Conservation (phyloP, 2,329 filamentous ascomycete species). For the Hypocrella siamensis region DNA sequence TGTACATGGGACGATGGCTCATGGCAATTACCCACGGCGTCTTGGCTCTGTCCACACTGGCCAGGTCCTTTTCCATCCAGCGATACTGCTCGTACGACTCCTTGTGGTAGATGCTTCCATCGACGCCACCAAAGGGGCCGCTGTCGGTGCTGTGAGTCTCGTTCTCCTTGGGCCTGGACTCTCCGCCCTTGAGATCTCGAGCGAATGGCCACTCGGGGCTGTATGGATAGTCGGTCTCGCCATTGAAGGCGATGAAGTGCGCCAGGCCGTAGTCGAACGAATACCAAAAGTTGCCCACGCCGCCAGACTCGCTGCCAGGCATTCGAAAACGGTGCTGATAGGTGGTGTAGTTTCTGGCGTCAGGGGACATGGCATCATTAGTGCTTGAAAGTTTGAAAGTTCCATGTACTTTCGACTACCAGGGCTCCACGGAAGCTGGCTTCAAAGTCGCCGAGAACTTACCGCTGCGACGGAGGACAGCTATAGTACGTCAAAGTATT, state of each 20-base stretch:
- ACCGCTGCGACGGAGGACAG: conserved; percentile 31
- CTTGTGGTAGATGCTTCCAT: conserved; percentile 21
- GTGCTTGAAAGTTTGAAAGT: neutral
- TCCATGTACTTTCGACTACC: too few relatives aligned
- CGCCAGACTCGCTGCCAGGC: conserved; percentile 29
- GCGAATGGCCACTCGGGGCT: conserved; percentile 28
- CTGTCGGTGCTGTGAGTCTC: conserved; percentile 30
- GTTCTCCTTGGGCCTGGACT: conserved; percentile 20
- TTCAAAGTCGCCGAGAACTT: neutral
- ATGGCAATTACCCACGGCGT: conserved; percentile 33
- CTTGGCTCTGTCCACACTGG: conserved; percentile 24
- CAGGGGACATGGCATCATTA: neutral
- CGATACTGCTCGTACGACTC: conserved; percentile 27
- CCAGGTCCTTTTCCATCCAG: conserved; percentile 29
- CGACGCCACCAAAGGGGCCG: conserved; percentile 30
- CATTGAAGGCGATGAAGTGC: conserved; percentile 31
- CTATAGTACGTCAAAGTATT: conserved; percentile 29
- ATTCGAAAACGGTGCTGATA: conserved; percentile 35
- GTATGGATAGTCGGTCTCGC: conserved; percentile 33
- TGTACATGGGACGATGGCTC: conserved; percentile 33
- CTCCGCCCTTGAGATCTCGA: conserved; percentile 23
- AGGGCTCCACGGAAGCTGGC: neutral
- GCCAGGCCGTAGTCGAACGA: conserved; percentile 38
- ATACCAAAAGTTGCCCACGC: conserved; percentile 37
- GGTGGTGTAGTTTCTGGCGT: conserved; percentile 26